Evolutionary conservation across 768 basidiomycete species (phyloP), one percentile per base, ranked within the genome.

Genomic region (Termitomyces sp.): DNA sequence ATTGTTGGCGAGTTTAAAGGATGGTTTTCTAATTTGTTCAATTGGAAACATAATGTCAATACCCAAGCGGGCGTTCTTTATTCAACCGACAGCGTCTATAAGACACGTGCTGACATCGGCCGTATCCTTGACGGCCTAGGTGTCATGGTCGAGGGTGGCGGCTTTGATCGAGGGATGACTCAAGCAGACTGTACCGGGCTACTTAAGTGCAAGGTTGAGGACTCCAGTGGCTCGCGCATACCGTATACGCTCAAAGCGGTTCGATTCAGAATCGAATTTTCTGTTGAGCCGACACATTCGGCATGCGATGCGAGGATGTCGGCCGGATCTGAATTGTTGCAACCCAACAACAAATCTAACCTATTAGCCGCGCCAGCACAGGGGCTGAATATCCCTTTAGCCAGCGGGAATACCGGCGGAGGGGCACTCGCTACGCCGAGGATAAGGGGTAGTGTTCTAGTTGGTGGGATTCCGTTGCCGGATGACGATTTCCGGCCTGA

Each of bases 1-100:
- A 86, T 84, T 10, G 87, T 89, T 14, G 87, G 87, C 57, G 90
- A 92, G 70, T 85, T 92, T 72, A 90, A 88, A 68, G 90, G 88
- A 35, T 97, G 95, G 95, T 95, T 98, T 73, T 91, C 92, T 22
- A 96, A 90, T 63, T 76, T 98, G 32, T 98, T 98, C 78, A 90
- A 86, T 70, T 97, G 93, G 90, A 94, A 90, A 67, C 77, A 80
- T 33, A 82, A 84, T 54, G 72, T 65, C 72, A 66, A 69, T 73
- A 59, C 63, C 14, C 70, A 69, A 57, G 69, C 65, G 49, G 68
- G 75, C 54, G 67, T 80, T 32, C 66, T 83, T 22, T 87, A 85
- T 67, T 90, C 88, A 4, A 62, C 72, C 16, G 77, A 83, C 56
- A 80, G 82, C 58, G 64, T 85, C 44, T 70, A 72, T 16, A 77